These are phyloP conservation scores for Ceratobasidium sp. DNA, from an alignment of 1,284 basidiomycete genomes.

Conservation along the genomic window DNA sequence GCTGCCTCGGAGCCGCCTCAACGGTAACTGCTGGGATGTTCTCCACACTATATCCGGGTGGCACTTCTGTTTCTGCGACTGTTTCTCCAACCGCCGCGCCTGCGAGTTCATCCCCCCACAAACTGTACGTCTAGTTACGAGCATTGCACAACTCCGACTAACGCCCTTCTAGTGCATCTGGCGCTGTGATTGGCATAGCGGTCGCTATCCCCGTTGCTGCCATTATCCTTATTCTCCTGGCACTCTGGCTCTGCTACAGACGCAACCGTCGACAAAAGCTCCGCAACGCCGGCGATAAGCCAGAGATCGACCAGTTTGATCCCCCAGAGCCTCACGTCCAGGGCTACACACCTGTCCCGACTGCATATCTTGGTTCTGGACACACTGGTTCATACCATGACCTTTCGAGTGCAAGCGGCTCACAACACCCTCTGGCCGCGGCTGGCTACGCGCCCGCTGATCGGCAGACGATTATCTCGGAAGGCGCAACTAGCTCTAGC, in stretches of 20 bases:
- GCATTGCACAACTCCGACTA: not conserved
- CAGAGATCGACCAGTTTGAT: slow-evolving; percentile 22
- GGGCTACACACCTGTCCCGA: slow-evolving; percentile 19
- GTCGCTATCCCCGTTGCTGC: slow-evolving; percentile 4
- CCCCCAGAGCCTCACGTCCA: not conserved
- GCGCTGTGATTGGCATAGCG: slow-evolving; percentile 22
- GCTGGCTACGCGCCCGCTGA: slow-evolving; percentile 8
- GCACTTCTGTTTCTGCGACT: not conserved
- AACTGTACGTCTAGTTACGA: not conserved
- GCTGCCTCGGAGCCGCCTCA: slow-evolving; percentile 27
- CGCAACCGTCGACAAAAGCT: slow-evolving; percentile 11
- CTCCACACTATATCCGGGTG: slow-evolving; percentile 35
- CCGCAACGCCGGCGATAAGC: slow-evolving; percentile 2
- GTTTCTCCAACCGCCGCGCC: not conserved
- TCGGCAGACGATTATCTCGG: slow-evolving; percentile 7
- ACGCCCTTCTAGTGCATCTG: not conserved
- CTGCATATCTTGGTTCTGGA: not conserved
- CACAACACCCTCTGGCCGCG: not conserved
- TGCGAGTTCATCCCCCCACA: not conserved
- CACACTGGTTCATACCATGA: slow-evolving; percentile 1
- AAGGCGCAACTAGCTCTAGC: not conserved
- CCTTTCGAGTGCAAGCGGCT: slow-evolving; percentile 9
- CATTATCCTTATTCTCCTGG: slow-evolving; percentile 3
- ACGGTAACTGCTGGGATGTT: slow-evolving; percentile 31
- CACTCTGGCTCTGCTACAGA: slow-evolving; percentile 37